phyloP scores from a whole-genome alignment of 2,329 filamentous ascomycete genomes.

The Xylaria arbuscula region DNA sequence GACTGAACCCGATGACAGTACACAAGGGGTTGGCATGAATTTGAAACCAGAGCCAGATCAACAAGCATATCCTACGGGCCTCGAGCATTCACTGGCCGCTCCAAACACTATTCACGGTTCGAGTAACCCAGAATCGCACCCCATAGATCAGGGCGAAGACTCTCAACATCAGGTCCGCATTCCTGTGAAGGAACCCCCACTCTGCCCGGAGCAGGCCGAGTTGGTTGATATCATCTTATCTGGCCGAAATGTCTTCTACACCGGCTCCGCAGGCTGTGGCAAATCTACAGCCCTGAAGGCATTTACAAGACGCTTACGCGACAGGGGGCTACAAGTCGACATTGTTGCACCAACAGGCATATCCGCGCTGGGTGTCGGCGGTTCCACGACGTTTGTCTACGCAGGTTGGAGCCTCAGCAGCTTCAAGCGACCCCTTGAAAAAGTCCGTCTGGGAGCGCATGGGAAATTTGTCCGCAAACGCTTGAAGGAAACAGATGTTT shows the following conservation, averaged over 20 bases:
- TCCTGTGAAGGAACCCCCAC: constrained; percentile 36
- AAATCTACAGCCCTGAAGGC: constrained; percentile 67
- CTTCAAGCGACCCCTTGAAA: constrained; percentile 55
- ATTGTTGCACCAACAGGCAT: constrained; percentile 70
- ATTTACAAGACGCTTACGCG: constrained; percentile 55
- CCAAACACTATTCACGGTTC: background rate
- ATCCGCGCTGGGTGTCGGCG: constrained; percentile 67
- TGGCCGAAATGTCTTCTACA: constrained; percentile 71
- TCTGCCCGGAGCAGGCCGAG: constrained; percentile 60
- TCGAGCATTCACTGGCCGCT: background rate
- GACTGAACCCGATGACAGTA: background rate
- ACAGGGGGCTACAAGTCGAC: constrained; percentile 54
- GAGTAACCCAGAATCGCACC: background rate
- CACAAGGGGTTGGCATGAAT: background rate
- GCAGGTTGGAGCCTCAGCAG: constrained; percentile 65
- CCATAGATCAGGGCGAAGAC: background rate
- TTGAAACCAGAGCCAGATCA: background rate
- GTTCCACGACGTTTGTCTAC: constrained; percentile 67
- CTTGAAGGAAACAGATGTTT: constrained; percentile 60
- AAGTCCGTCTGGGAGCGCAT: constrained; percentile 49
- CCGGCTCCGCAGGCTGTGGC: constrained; percentile 70
- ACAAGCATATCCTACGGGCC: background rate
- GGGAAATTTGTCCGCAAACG: constrained; percentile 51
- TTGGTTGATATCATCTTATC: constrained; percentile 63
- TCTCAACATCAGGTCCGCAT: constrained; percentile 3